Base-by-base conservation (phyloP, 2,329 filamentous ascomycete genomes). In the Ascochyta fabae region DNA sequence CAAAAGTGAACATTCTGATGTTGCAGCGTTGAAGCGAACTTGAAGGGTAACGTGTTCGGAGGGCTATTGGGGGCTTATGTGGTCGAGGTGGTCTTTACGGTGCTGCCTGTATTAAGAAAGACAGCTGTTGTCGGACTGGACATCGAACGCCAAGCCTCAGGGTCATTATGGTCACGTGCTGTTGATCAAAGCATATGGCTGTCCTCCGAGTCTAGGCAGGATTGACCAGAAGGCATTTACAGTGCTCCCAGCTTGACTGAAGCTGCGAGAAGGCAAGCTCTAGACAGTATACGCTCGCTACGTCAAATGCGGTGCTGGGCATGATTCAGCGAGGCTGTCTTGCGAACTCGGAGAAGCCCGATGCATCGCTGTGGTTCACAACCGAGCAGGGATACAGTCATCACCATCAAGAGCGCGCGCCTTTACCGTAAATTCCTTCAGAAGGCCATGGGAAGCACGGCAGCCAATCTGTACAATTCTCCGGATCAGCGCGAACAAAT, bases 1-100 rank as follows among this genome's bases (percentile, higher is more conserved):
- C 84, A 74, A 88, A 87, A 80, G 93, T 84, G 62, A 92, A 81
- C 88, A 91, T 91, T 44, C 40, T 64, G 55, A 15, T 12, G 16
- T 29, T 8, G 23, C 16, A 19, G 22, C 2, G 22, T 22, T 16
- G 16, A n/a, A 22, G 8, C 10, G 9, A 7, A 26, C 26, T 24
- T 2, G 3, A 9, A 7, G 26, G 5, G 4, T 6, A 19, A 12
- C 7, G 27, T 9, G 6, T 34, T 5, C 7, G 4, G 16, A 4
- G 4, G 12, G 8, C n/a, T 22, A 15, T 38, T 34, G 31, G n/a
- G 22, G n/a, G 15, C 42, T 29, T 23, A 15, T 48, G 27, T 19
- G 16, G 26, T 27, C 29, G 38, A 29, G 36, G 34, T 33, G 43
- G 38, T 39, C 39, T 52, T 31, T 52, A 39, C 50, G 61, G 31